Base-by-base conservation (phyloP, 2,329 filamentous ascomycete genomes). In the Talaromyces pinophilus region DNA sequence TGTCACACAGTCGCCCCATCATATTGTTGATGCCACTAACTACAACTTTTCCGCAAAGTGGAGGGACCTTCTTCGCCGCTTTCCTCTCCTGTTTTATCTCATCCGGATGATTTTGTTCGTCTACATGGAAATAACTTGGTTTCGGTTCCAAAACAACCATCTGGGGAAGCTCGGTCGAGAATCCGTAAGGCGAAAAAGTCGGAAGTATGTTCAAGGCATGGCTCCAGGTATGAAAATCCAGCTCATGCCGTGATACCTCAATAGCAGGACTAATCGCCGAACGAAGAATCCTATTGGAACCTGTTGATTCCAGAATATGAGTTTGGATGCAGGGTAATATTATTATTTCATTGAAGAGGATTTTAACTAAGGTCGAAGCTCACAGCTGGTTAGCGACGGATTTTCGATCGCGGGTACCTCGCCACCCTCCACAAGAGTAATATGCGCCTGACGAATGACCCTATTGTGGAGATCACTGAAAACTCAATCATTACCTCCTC, bases 251-350 rank as follows among this genome's bases (percentile, higher is more conserved):
- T 33, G 52, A 17, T 10, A 60, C 28, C 52, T 30, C 15, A 10
- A 44, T 17, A 15, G 8, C 7, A 15, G n/a, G 15, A 17, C 33
- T 59, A 15, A 59, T 19, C 17, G 4, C 33, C 19, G 11, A 40
- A 15, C 4, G 15, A 22, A 63, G 60, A 63, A 25, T 19, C 19
- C 11, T 71, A 70, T 46, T 72, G 71, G 71, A 38, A 67, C 11
- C 50, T 71, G 0, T 52, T 72, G 1, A 67, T 68, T 8, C 71
- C 70, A 11, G 68, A 28, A 38, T 70, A 70, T 28, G 69, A 72
- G 15, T 68, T 70, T 40, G 71, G 71, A 60, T 72, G 71, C 64
- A 71, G 69, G 62, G 71, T 72, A 64, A 59, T n/a, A 19, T 3
- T 15, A 5, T 5, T 3, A 42, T 22, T 28, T 30, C 3, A 19